phyloP scores from a whole-genome alignment of 129 eudicot genomes.

The Artemisia argyi region DNA sequence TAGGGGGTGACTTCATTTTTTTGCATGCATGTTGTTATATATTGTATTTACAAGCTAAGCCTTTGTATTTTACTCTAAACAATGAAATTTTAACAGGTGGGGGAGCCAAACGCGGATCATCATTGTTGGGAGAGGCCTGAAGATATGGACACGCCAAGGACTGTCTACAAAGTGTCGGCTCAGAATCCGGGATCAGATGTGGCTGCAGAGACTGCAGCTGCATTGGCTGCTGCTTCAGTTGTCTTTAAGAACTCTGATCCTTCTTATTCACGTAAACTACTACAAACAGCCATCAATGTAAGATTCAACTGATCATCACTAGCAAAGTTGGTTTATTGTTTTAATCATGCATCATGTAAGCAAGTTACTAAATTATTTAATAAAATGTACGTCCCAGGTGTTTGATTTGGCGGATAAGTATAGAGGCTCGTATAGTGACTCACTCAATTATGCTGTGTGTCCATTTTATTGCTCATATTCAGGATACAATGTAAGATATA shows the following conservation, averaged over 20 bases:
- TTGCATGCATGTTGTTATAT: conserved; percentile 9
- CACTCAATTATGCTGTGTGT: conserved; percentile 71
- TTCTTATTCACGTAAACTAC: conserved; percentile 61
- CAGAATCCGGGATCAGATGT: conserved; percentile 95
- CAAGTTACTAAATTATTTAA: conserved; percentile 6
- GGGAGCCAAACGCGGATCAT: conserved; percentile 76
- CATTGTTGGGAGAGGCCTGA: conserved; percentile 95
- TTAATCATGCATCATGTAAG: not conserved
- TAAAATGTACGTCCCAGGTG: conserved; percentile 47
- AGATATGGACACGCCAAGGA: conserved; percentile 92
- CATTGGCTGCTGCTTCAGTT: conserved; percentile 85
- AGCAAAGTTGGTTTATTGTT: not conserved
- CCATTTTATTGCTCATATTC: conserved; percentile 98
- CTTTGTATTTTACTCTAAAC: not conserved
- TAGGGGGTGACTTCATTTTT: conserved; percentile 8
- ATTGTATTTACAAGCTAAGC: not conserved
- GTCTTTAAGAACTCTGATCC: conserved; percentile 81
- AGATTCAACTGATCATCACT: not conserved
- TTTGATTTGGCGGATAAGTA: conserved; percentile 81
- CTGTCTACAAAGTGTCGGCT: conserved; percentile 68
- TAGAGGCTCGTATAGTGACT: conserved; percentile 83
- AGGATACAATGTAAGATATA: conserved; percentile 65
- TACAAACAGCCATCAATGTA: conserved; percentile 67
- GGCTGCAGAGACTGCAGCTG: conserved; percentile 96
- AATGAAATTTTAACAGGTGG: conserved; percentile 51